These are phyloP conservation scores for Heterobasidion parviporum DNA, from an alignment of 1,284 basidiomycete genomes.

Conservation along the genomic window DNA sequence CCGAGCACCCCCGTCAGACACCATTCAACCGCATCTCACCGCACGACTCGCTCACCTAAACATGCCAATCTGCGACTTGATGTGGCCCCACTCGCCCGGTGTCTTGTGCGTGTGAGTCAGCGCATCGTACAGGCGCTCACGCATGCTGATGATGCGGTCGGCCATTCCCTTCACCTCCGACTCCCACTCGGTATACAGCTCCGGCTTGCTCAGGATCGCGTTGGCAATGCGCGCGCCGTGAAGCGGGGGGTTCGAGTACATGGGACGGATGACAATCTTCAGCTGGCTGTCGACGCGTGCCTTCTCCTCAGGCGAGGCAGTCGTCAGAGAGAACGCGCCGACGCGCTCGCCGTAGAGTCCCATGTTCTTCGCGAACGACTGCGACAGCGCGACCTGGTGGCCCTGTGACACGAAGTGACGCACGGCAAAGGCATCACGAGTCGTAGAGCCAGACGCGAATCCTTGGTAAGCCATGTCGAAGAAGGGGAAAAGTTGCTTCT, in stretches of 20 bases:
- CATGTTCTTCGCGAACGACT: slow-evolving; percentile 99
- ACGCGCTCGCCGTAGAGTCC: slow-evolving; percentile 97
- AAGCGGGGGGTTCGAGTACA: slow-evolving; percentile 98
- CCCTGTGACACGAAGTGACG: slow-evolving; percentile 90
- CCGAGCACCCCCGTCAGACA: neutral
- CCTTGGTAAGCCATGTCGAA: slow-evolving; percentile 98
- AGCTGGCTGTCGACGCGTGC: slow-evolving; percentile 88
- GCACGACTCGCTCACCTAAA: slow-evolving; percentile 52
- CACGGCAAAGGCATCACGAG: slow-evolving; percentile 89
- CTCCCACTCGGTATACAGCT: slow-evolving; percentile 86
- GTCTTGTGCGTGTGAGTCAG: slow-evolving; percentile 80
- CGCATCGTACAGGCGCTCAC: slow-evolving; percentile 75
- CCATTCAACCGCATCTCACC: slow-evolving; percentile 7
- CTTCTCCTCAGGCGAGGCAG: slow-evolving; percentile 71
- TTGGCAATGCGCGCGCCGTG: slow-evolving; percentile 92
- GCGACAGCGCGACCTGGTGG: slow-evolving; percentile 80
- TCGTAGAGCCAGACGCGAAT: slow-evolving; percentile 85
- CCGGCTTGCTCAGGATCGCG: slow-evolving; percentile 71
- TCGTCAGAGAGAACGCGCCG: slow-evolving; percentile 88
- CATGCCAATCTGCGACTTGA: slow-evolving; percentile 96
- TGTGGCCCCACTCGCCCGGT: slow-evolving; percentile 93
- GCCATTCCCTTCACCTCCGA: slow-evolving; percentile 93
- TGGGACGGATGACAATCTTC: slow-evolving; percentile 94
- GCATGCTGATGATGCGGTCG: slow-evolving; percentile 93
- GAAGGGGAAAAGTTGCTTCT: slow-evolving; percentile 87